Evolutionary conservation across 306 rosid genomes (phyloP).

Genomic region (Vigna reflexopilosa): DNA sequence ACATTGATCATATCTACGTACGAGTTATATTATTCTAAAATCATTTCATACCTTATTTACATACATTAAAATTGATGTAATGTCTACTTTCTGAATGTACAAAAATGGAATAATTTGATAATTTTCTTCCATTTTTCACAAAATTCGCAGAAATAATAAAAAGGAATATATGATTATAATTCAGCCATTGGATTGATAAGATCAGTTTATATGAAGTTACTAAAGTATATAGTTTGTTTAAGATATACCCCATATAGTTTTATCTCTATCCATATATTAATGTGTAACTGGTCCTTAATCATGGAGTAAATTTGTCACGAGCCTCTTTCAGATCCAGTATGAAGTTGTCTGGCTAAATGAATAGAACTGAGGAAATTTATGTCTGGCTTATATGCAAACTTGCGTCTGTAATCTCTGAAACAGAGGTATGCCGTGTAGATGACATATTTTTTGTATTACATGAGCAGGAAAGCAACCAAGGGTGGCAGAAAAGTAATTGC

Average conservation of each 20-base stretch:
- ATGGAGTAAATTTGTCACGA: slow-evolving; percentile 14
- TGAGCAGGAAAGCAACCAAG: slow-evolving; percentile 92
- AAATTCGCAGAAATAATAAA: not conserved
- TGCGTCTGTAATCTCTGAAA: slow-evolving; percentile 41
- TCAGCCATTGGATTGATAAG: not conserved
- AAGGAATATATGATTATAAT: not conserved
- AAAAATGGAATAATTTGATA: not conserved
- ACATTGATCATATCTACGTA: not conserved
- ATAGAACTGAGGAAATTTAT: slow-evolving; percentile 2
- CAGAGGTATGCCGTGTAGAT: not conserved
- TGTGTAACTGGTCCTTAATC: not conserved
- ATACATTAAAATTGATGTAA: not conserved
- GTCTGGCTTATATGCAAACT: slow-evolving; percentile 15
- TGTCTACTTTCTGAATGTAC: not conserved
- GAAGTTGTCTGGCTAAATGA: slow-evolving; percentile 4
- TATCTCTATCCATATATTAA: not conserved
- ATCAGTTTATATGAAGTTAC: not conserved
- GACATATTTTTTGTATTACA: slow-evolving; percentile 36
- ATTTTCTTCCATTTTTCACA: not conserved
- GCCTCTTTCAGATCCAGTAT: not conserved
- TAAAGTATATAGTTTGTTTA: not conserved
- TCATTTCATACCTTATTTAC: not conserved
- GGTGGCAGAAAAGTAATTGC: slow-evolving; percentile 94
- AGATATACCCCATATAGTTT: not conserved
- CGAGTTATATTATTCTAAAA: not conserved